phyloP scores from a whole-genome alignment of 176 grass and related monocot species.

The Puya raimondii region DNA sequence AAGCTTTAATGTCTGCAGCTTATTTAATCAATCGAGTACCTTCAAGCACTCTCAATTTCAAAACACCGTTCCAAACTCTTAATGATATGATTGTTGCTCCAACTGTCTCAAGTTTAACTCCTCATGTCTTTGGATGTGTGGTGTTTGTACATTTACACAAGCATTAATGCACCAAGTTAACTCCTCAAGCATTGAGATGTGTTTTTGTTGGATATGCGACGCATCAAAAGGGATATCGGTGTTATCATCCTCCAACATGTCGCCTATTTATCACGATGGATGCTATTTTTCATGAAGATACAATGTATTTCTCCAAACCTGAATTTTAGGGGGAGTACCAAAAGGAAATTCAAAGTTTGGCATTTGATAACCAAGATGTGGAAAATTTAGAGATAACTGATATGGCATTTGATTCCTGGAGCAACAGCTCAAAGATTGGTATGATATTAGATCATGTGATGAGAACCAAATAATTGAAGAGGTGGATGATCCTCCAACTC shows the following conservation, averaged over 20 bases:
- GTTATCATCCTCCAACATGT: not conserved
- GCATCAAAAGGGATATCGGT: not conserved
- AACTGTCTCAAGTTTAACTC: not conserved
- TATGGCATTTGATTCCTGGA: not conserved
- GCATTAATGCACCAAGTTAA: not conserved
- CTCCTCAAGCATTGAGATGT: not conserved
- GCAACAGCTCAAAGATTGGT: too few species aligned
- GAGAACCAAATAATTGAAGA: too few species aligned
- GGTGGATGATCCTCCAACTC: too few species aligned
- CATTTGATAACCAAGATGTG: not conserved
- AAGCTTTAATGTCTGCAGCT: too few species aligned
- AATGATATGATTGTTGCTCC: too few species aligned
- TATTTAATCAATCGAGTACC: too few species aligned
- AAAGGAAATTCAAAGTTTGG: not conserved
- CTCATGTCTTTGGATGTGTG: not conserved
- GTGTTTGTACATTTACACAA: not conserved
- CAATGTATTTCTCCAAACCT: not conserved
- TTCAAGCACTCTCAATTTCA: too few species aligned
- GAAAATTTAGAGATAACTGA: too few species aligned
- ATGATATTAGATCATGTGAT: too few species aligned
- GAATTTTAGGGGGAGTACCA: not conserved
- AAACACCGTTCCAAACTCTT: too few species aligned
- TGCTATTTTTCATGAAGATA: constrained; percentile 1
- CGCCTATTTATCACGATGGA: not conserved
- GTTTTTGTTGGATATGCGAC: not conserved